Evolutionary conservation across 2,329 filamentous ascomycete species (phyloP).

Genomic region (Aspergillus nomiae): DNA sequence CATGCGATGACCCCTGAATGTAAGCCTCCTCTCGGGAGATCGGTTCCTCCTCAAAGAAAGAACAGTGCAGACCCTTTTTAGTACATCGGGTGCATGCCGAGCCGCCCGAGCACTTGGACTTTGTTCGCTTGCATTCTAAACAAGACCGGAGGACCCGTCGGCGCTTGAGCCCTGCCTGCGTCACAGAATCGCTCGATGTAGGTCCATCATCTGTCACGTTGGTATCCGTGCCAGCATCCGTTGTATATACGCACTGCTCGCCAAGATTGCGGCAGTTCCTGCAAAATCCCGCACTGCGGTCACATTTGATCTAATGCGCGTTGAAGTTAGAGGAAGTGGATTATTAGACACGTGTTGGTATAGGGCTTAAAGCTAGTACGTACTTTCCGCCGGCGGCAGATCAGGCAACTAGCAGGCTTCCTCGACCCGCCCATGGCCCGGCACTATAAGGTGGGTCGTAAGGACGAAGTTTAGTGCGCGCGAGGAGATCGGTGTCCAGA

Average conservation of each 20-base stretch:
- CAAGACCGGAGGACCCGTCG: constrained; percentile 6
- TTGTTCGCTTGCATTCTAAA: constrained; percentile 5
- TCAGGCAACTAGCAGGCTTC: background rate
- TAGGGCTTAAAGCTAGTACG: background rate
- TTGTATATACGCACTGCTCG: background rate
- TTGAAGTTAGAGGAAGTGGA: background rate
- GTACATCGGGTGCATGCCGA: constrained; percentile 1
- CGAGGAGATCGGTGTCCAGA: background rate
- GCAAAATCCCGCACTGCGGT: background rate
- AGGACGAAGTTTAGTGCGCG: background rate
- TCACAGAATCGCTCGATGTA: background rate
- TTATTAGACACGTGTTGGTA: background rate
- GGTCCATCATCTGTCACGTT: background rate
- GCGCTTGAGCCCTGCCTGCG: constrained; percentile 2
- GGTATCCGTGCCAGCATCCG: background rate
- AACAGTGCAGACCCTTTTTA: background rate
- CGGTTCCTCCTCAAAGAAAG: background rate
- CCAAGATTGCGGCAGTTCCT: background rate
- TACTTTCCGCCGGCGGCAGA: background rate
- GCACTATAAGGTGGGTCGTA: background rate
- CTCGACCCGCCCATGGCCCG: background rate
- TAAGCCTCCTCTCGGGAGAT: background rate
- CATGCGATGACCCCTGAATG: background rate
- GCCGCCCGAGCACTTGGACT: constrained; percentile 4
- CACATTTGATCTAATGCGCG: background rate